Evolutionary conservation across 345 rosid species (phyloP), one percentile per base, ranked within the genome.

Genomic region (Aquilaria sinensis): DNA sequence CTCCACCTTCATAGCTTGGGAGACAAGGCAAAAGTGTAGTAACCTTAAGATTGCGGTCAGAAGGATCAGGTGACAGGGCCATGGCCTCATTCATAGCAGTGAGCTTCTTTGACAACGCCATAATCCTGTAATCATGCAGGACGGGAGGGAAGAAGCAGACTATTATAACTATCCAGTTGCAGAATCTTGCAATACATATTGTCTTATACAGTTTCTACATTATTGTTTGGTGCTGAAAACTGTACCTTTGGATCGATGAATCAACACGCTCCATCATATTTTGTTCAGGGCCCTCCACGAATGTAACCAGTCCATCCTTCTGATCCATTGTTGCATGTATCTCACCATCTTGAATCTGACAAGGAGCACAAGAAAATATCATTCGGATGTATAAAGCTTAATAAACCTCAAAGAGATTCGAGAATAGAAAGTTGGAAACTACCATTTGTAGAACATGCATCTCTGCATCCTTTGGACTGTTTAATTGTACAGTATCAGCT

Each of bases 391-490:
- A 34, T 54, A 47, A 51, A 12, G 16, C 51, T 46, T 37, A 34
- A 57, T 53, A 23, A 23, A 23, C 23, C 23, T 1, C 23, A 23
- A 23, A 23, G 23, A 23, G 23, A 23, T 23, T 23, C 23, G 23
- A 23, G 23, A 23, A 23, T 23, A 23, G 23, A 23, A 23, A 23
- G 23, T 23, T 16, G 12, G 61, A 53, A 33, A 70, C 60, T 79
- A 95, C 96, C 99, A 95, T 95, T 78, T 89, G 98, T 59, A 95
- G 99, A 67, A 95, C 96, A 69, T 85, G 99, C 92, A 83, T 91
- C 72, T 95, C 99, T 29, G 96, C 99, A 74, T 88, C 97, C 75
- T 95, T 95, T 2, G 96, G 74, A 65, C 81, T 77, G 58, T 63
- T 78, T 60, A 95, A 81, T 66, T 87, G 84, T 74, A 95, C 99